A percentile compares a stretch with the other conserved stretches of the same genome.
These are phyloP conservation scores for Lentinula boryana DNA, from an alignment of 768 basidiomycete species.

Conservation along the genomic window DNA sequence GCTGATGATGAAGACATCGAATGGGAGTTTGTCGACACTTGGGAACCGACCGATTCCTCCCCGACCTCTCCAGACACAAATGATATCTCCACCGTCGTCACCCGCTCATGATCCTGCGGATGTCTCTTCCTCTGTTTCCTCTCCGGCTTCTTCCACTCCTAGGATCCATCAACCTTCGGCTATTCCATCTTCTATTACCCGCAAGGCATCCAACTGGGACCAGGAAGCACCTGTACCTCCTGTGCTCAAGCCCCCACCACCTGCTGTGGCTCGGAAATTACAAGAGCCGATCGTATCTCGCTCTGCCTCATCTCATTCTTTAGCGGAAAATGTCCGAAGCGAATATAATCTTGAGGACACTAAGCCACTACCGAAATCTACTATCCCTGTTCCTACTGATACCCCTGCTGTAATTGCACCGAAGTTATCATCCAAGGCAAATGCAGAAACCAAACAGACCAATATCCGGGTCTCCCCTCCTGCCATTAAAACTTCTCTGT, in stretches of 20 bases:
- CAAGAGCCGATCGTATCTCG: background rate
- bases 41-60: slow-evolving; percentile 60
- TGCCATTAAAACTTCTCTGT: background rate
- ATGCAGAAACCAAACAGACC: background rate
- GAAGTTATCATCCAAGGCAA: background rate
- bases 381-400: background rate
- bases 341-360: background rate
- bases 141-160: background rate
- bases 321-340: background rate
- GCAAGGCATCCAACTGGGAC: background rate
- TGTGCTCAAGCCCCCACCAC: background rate
- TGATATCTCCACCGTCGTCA: slow-evolving; percentile 43
- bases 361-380: background rate
- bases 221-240: background rate
- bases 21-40: slow-evolving; percentile 39
- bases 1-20: slow-evolving; percentile 24
- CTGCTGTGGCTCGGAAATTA: too few relatives aligned
- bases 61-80: slow-evolving; percentile 36
- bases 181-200: background rate
- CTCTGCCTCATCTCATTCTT: background rate
- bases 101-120: slow-evolving; percentile 26
- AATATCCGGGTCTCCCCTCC: background rate
- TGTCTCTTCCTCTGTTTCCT: background rate
- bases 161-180: background rate
- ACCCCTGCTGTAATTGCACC: background rate